Base-by-base conservation (phyloP, 768 basidiomycete species). In the Megacollybia marginata region DNA sequence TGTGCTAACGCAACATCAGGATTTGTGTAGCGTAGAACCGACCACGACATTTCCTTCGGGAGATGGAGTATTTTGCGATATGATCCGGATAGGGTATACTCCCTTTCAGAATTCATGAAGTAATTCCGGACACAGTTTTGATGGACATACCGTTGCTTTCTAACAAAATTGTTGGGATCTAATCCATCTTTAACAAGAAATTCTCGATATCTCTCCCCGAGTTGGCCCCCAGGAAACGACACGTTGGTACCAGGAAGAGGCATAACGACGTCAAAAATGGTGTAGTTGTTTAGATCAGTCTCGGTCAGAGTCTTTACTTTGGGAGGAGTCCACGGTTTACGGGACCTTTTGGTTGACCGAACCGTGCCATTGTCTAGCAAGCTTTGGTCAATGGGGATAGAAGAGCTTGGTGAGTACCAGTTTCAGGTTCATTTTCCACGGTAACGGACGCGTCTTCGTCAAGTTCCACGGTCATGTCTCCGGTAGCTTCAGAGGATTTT, bases 241-340 rank as follows among this genome's bases (percentile, higher is more conserved):
- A 98, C 91, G 59, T 95, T 91, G 55, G 83, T 92, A 4, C 96
- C 96, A 28, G 96, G 94, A 16, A 98, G 70, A n/a, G 96, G 94
- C 85, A 98, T 91, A 54, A 98, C 80, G 49, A 98, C 88, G 65
- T 99, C 95, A 59, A 92, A 91, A 53, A 98, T 91, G 13, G 83
- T 80, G 66, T 93, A 87, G 50, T 86, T 81, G 58, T 80, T 71
- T 43, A 92, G 65, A 62, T 97, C 91, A 15, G 76, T 86, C 55
- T 80, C 80, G 0, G 82, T 82, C 48, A 99, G 66, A 3, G 82
- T 81, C 66, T 87, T 92, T 50, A 96, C 82, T 38, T 75, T 80
- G 19, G 81, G 82, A 11, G 85, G 64, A 43, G 78, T 71, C 71
- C 81, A 88, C n/a, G 79, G 77, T 52, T 79, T 76, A 46, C 69